Percentiles rank a stretch among this genome's conserved stretches.
Conservation (phyloP, 768 basidiomycete species). For the Tulasnella sp. region DNA sequence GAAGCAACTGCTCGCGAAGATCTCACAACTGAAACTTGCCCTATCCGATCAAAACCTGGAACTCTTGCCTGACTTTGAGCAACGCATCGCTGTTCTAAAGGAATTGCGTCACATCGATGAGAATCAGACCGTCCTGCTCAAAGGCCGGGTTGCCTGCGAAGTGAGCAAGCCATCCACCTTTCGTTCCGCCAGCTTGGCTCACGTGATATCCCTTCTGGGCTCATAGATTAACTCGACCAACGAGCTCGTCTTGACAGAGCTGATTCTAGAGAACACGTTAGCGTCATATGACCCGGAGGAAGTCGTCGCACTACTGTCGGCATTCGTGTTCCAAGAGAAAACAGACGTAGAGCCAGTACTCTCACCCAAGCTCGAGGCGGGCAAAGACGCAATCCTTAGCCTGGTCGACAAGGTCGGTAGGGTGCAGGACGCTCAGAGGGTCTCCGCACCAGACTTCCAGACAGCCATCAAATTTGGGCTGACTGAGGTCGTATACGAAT, state of each 20-base stretch:
- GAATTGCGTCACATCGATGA: constrained; percentile 91
- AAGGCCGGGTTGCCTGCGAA: constrained; percentile 97
- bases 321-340: constrained; percentile 98
- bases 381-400: constrained; percentile 62
- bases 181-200: background rate
- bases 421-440: constrained; percentile 72
- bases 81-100: constrained; percentile 80
- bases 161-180: constrained; percentile 31
- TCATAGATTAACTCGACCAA: constrained; percentile 93
- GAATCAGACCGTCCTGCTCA: constrained; percentile 88
- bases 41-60: constrained; percentile 96
- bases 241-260: constrained; percentile 90
- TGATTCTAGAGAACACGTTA: constrained; percentile 91
- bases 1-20: constrained; percentile 60
- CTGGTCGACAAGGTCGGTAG: constrained; percentile 70
- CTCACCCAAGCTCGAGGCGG: constrained; percentile 67
- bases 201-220: background rate
- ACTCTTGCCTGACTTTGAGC: constrained; percentile 93
- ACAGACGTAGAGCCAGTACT: constrained; percentile 81
- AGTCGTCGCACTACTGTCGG: constrained; percentile 89
- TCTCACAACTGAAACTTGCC: constrained; percentile 67
- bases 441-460: constrained; percentile 67
- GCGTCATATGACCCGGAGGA: constrained; percentile 89
- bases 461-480: constrained; percentile 80
- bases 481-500: constrained; percentile 95